phyloP scores from a whole-genome alignment of 371 early-diverging fungal genomes.

The Fennellomyces sp. region DNA sequence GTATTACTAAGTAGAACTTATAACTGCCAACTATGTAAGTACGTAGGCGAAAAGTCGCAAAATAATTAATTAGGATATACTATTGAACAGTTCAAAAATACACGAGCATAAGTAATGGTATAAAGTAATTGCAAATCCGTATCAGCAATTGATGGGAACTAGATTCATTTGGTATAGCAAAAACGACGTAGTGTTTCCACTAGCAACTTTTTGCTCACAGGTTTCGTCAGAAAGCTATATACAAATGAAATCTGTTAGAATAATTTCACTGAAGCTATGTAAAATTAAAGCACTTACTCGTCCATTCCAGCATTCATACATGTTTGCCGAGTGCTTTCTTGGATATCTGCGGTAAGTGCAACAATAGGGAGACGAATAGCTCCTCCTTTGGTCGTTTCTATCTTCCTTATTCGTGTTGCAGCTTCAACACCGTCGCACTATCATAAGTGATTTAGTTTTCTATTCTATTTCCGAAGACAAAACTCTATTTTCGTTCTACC shows the following conservation, averaged over 20 bases:
- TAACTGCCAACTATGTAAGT: too few species aligned
- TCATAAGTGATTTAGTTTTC: background rate
- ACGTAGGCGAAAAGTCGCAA: too few species aligned
- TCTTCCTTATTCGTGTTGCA: slow-evolving; percentile 34
- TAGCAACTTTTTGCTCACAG: slow-evolving; percentile 36
- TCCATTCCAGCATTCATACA: slow-evolving; percentile 18
- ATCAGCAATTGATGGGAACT: too few species aligned
- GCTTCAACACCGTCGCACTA: slow-evolving; percentile 54
- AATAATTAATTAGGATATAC: too few species aligned
- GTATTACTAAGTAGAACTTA: too few species aligned
- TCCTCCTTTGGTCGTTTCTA: slow-evolving; percentile 23
- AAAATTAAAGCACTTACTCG: too few species aligned
- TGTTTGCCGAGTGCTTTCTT: slow-evolving; percentile 11
- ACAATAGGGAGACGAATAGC: slow-evolving; percentile 17
- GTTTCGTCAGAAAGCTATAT: slow-evolving; percentile 39
- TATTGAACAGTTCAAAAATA: too few species aligned
- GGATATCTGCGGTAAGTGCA: slow-evolving; percentile 17
- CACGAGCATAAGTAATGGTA: too few species aligned
- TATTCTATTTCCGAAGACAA: background rate
- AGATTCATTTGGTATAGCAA: too few species aligned
- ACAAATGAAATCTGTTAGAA: background rate
- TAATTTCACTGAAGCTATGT: too few species aligned
- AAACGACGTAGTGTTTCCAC: slow-evolving; percentile 31
- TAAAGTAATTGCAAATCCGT: too few species aligned
- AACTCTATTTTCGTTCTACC: slow-evolving; percentile 10